Conservation (phyloP, 129 eudicot genomes). For the Tanacetum coccineum region DNA sequence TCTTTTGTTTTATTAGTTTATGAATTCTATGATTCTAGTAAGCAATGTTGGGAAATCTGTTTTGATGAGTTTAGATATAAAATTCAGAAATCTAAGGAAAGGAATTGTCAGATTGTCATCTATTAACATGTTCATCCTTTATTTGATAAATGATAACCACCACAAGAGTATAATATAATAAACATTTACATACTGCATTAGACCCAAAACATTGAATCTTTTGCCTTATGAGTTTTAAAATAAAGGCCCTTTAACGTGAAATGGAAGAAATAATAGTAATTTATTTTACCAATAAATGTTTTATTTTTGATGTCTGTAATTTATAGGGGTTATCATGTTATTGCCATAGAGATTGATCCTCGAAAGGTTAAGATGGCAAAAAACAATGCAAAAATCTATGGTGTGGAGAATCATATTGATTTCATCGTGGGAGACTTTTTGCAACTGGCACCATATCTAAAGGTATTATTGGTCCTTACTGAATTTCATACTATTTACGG, state of each 20-base stretch:
- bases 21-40: too few species aligned
- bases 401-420: conserved; percentile 63
- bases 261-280: neutral
- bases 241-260: conserved; percentile 3
- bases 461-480: conserved; percentile 39
- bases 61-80: too few species aligned
- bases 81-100: too few species aligned
- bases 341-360: conserved; percentile 76
- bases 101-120: too few species aligned
- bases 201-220: neutral
- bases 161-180: neutral
- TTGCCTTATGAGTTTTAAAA: conserved; percentile 15
- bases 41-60: too few species aligned
- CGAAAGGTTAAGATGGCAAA: conserved; percentile 56
- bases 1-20: neutral
- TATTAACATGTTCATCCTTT: too few species aligned
- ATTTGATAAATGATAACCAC: too few species aligned
- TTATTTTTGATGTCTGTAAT: neutral
- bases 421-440: conserved; percentile 78
- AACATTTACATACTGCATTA: neutral
- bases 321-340: conserved; percentile 66
- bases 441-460: conserved; percentile 62
- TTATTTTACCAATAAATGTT: conserved; percentile 4
- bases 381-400: conserved; percentile 67
- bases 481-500: neutral